Evolutionary conservation across 2,329 filamentous ascomycete species (phyloP).

Genomic region (Elsinoe perseae): DNA sequence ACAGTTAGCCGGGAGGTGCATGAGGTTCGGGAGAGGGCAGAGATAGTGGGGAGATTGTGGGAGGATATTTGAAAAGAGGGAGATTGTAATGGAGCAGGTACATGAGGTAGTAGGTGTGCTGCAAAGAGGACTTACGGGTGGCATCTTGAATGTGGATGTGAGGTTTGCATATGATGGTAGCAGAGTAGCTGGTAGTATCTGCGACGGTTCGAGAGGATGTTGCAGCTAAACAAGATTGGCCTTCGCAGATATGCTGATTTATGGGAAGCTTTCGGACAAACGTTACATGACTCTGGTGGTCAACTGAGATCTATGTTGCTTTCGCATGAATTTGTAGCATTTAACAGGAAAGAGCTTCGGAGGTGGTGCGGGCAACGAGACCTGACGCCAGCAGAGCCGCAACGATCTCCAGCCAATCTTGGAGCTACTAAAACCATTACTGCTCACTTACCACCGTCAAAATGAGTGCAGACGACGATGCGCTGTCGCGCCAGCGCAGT

Average conservation of each 20-base stretch:
- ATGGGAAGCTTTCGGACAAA: too few species aligned
- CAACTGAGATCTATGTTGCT: too few species aligned
- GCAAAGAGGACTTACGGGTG: conserved; percentile 15
- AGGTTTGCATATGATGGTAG: neutral
- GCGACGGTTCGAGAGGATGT: too few species aligned
- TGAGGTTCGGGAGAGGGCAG: conserved; percentile 15
- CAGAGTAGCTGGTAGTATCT: neutral
- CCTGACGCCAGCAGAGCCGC: neutral
- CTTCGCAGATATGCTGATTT: too few species aligned
- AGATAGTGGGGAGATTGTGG: conserved; percentile 8
- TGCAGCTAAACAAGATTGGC: too few species aligned
- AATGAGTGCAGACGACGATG: conserved; percentile 21
- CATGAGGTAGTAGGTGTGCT: neutral
- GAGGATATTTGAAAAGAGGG: neutral
- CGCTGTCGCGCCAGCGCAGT: conserved; percentile 23
- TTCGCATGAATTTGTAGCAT: too few species aligned
- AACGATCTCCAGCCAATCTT: neutral
- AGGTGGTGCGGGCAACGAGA: too few species aligned
- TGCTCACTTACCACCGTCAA: neutral
- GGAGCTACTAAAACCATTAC: neutral
- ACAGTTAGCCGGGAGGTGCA: conserved; percentile 17
- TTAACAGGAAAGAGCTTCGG: too few species aligned
- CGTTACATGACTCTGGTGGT: too few species aligned
- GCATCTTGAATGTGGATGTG: neutral
- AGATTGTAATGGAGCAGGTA: neutral